phyloP scores from a whole-genome alignment of 768 basidiomycete genomes.

The Tephrocybe sp. region DNA sequence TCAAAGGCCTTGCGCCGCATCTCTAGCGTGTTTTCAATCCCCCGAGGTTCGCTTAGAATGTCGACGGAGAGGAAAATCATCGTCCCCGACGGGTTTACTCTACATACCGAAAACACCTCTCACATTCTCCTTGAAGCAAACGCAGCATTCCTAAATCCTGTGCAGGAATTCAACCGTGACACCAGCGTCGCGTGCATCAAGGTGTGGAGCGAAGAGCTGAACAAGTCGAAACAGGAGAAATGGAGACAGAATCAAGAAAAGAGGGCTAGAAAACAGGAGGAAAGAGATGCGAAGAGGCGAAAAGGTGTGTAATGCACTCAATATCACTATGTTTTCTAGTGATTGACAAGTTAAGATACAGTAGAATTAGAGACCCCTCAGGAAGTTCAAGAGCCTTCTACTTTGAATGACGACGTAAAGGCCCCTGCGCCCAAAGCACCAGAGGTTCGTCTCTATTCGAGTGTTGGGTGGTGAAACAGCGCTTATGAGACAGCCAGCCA shows the following conservation, averaged over 20 bases:
- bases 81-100: constrained; percentile 70
- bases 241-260: constrained; percentile 56
- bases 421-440: constrained; percentile 12
- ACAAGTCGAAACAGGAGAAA: constrained; percentile 57
- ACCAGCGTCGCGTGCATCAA: constrained; percentile 87
- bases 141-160: constrained; percentile 93
- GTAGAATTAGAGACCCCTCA: constrained; percentile 8
- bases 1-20: constrained; percentile 25
- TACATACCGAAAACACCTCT: constrained; percentile 81
- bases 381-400: constrained; percentile 1
- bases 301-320: constrained; percentile 34
- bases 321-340: neutral
- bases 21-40: neutral
- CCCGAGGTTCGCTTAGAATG: constrained; percentile 17
- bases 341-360: constrained; percentile 4
- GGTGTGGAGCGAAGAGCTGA: constrained; percentile 78
- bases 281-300: constrained; percentile 36
- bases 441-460: constrained; percentile 9
- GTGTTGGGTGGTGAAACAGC: neutral
- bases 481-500: constrained; percentile 23
- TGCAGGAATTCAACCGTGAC: constrained; percentile 98
- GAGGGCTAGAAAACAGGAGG: constrained; percentile 39
- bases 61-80: constrained; percentile 24
- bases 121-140: constrained; percentile 78
- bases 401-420: neutral